Conservation (phyloP, 768 basidiomycete genomes). For the Mycena latifolia region DNA sequence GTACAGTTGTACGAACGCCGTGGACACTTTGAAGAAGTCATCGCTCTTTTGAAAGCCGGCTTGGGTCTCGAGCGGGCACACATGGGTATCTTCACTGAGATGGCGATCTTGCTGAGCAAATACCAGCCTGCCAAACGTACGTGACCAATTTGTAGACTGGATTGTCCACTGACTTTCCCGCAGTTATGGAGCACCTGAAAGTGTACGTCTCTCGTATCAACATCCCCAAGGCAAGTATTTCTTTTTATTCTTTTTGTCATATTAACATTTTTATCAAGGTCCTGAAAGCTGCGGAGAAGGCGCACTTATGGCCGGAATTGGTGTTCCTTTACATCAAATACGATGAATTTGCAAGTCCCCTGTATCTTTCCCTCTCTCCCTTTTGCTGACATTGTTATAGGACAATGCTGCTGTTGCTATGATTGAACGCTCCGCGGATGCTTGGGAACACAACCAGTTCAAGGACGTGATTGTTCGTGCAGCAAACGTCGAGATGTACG, state of each 20-base stretch:
- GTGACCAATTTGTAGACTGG: conserved; percentile 42
- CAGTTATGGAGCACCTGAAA: conserved; percentile 99
- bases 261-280: conserved; percentile 58
- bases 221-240: conserved; percentile 83
- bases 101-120: conserved; percentile 93
- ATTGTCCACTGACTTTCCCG: conserved; percentile 9
- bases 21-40: conserved; percentile 95
- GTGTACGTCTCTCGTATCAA: conserved; percentile 96
- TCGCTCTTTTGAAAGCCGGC: conserved; percentile 92
- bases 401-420: conserved; percentile 98
- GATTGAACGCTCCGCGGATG: conserved; percentile 98
- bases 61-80: conserved; percentile 97
- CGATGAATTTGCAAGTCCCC: conserved; percentile 83
- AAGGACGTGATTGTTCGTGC: conserved; percentile 97
- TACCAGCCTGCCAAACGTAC: conserved; percentile 92
- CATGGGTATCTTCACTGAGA: conserved; percentile 98
- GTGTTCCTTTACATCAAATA: conserved; percentile 99
- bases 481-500: conserved; percentile 97
- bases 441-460: conserved; percentile 99
- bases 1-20: conserved; percentile 89
- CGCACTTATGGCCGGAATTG: conserved; percentile 98
- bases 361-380: not conserved
- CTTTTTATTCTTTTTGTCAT: not conserved
- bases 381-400: conserved; percentile 47
- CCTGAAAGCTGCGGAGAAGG: conserved; percentile 95